Base-by-base conservation (phyloP, 192 early-diverging fungal species). In the Kappamyces sp. region DNA sequence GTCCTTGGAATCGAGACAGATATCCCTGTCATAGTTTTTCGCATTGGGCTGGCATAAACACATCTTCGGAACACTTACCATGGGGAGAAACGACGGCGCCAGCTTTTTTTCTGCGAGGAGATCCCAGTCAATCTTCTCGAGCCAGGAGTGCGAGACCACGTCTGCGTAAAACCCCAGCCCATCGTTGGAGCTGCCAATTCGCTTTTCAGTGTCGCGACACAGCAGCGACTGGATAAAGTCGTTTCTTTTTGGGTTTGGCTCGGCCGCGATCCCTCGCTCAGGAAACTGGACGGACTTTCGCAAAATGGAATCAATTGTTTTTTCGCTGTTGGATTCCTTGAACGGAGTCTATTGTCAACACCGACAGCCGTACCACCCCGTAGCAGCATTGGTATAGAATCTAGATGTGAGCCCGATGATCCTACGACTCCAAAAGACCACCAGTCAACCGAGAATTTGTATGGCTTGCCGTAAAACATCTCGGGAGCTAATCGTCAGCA, bases 341-440 rank as follows among this genome's bases (percentile, higher is more conserved):
- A 59, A 61, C 22, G 22, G 22, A 22, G 22, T 22, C 22, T 22
- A 22, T 49, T 33, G 48, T 33, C 34, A 5, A 6, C 12, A 32
- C 4, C 4, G n/a, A 32, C 9, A 43, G 6, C 36, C 49, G 31
- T 76, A 87, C 85, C 74, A 83, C 78, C 34, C 85, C 83, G 64
- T 81, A 88, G 4, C 85, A 61, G 8, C 84, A 67, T 57, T 88
- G 86, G 51, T 82, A 88, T 48, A 79, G 61, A 34, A 86, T 69
- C 8, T 86, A 79, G 5, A 84, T 83, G 15, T 84, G 53, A 43
- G 74, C 77, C 85, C 85, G 86, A 82, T 81, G 81, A 22, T 22
- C 22, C 22, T 22, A 59, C 81, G 40, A 96, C 85, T 9, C 95
- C 95, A 31, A 96, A 61, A 22, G 86, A 86, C 95, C 95, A 98